A percentile compares a stretch with the other conserved stretches of the same genome.
Conservation (phyloP, 2,329 filamentous ascomycete species). For the Sporothrix sp. region DNA sequence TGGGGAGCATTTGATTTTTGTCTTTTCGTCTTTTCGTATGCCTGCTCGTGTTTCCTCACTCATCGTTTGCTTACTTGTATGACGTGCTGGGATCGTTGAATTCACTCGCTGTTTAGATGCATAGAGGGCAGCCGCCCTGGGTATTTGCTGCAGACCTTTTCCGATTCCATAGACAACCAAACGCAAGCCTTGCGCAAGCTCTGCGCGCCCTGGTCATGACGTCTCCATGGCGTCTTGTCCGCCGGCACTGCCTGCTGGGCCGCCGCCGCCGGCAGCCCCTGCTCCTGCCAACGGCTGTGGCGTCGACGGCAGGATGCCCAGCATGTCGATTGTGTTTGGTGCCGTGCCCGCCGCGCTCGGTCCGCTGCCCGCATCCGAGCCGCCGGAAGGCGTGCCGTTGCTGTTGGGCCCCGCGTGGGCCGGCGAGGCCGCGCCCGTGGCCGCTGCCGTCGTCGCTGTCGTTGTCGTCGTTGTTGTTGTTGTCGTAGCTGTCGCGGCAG, state of each 20-base stretch:
- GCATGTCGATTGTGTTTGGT: conserved; percentile 12
- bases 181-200: too few species aligned
- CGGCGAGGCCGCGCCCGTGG: conserved; percentile 9
- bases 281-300: conserved; percentile 4
- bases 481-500: not conserved
- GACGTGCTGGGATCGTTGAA: too few species aligned
- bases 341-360: not conserved
- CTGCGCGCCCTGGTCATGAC: too few species aligned
- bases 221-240: conserved; percentile 12
- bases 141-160: too few species aligned
- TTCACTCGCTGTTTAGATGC: too few species aligned
- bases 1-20: not conserved
- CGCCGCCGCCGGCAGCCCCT: not conserved
- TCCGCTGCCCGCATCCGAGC: conserved; percentile 2
- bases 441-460: not conserved
- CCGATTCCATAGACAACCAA: too few species aligned
- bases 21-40: not conserved
- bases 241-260: not conserved
- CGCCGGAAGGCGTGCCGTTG: not conserved
- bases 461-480: not conserved
- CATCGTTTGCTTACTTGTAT: too few species aligned
- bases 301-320: conserved; percentile 16
- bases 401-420: not conserved
- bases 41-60: too few species aligned
- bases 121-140: too few species aligned